phyloP scores from a whole-genome alignment of 1,284 basidiomycete species.

The Papiliotrema flavescens region DNA sequence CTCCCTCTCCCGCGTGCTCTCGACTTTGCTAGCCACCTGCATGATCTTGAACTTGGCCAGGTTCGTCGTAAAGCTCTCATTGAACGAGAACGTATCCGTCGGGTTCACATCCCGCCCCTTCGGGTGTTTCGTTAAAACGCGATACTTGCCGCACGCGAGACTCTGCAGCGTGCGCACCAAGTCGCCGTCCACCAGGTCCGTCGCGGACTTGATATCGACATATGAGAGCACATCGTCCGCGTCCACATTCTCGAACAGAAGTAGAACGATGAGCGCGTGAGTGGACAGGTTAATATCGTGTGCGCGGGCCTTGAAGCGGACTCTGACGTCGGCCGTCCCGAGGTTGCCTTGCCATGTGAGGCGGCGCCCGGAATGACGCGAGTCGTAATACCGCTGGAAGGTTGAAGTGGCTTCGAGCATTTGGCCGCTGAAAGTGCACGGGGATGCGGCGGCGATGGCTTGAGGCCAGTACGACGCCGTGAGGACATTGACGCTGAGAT shows the following conservation, averaged over 20 bases:
- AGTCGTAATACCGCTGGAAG: conserved; percentile 88
- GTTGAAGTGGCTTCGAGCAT: conserved; percentile 65
- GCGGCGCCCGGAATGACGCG: conserved; percentile 81
- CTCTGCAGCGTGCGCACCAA: conserved; percentile 90
- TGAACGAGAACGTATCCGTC: conserved; percentile 85
- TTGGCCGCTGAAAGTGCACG: conserved; percentile 64
- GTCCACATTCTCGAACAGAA: conserved; percentile 74
- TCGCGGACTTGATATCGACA: conserved; percentile 55
- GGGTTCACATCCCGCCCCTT: conserved; percentile 74
- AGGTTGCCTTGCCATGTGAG: conserved; percentile 92
- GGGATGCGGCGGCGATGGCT: conserved; percentile 54
- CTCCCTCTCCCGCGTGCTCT: conserved; percentile 79
- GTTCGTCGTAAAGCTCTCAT: conserved; percentile 70
- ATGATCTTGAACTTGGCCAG: conserved; percentile 92
- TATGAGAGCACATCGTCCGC: conserved; percentile 61
- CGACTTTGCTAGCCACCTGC: conserved; percentile 80
- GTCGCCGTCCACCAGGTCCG: conserved; percentile 70
- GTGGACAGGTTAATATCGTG: conserved; percentile 95
- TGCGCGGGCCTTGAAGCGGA: conserved; percentile 70
- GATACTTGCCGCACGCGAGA: conserved; percentile 94
- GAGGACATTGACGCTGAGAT: conserved; percentile 81
- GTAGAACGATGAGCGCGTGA: conserved; percentile 79
- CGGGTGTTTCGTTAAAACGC: conserved; percentile 87
- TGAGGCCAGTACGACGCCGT: conserved; percentile 91
- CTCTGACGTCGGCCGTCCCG: conserved; percentile 85